Evolutionary conservation across 768 basidiomycete species (phyloP), one percentile per base, ranked within the genome.

Genomic region (Podaxis pistillaris): DNA sequence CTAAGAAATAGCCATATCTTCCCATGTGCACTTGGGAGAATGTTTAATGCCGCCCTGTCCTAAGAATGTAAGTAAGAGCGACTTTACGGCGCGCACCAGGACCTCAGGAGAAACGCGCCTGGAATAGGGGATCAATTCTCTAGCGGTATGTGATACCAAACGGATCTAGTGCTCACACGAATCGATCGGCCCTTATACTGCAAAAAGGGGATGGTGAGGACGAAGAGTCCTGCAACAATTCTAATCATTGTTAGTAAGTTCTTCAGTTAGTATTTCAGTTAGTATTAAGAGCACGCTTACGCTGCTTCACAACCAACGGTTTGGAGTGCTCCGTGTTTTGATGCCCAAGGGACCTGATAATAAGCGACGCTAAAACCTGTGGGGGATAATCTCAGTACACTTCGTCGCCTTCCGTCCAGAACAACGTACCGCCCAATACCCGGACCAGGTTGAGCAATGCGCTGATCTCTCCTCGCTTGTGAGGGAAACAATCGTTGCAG

Each of bases 341-440:
- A 68, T 4, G 86, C 86, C 87, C 87, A 88, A 4, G 83, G 83
- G 2, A 88, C 79, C 68, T 89, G 86, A 71, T 84, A 89, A 71
- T 84, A 88, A 0, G 87, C 84, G 22, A 89, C 86, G 53, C 79
- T 80, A 68, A 88, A 88, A 2, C 86, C 81, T 78, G 46, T 1
- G 37, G 17, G 58, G 22, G 9, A 17, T 33, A 24, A 28, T 8
- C 50, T 26, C 19, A 12, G 54, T 33, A 30, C 24, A 22, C 22
- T 8, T 58, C 33, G n/a, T 38, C 49, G 9, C 12, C 17, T 52
- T n/a, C 6, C 26, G n/a, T 1, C 3, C 7, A 8, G 24, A 9
- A 3, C 5, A 13, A 52, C 73, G 19, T 63, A 76, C 80, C 86
- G 40, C 85, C 86, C 19, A 87, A 74, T 1, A 75, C 77, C 51